A percentile compares a stretch with the other conserved stretches of the same genome.
phyloP scores from a whole-genome alignment of 176 grass and related monocot species.

The Luzula sylvatica region DNA sequence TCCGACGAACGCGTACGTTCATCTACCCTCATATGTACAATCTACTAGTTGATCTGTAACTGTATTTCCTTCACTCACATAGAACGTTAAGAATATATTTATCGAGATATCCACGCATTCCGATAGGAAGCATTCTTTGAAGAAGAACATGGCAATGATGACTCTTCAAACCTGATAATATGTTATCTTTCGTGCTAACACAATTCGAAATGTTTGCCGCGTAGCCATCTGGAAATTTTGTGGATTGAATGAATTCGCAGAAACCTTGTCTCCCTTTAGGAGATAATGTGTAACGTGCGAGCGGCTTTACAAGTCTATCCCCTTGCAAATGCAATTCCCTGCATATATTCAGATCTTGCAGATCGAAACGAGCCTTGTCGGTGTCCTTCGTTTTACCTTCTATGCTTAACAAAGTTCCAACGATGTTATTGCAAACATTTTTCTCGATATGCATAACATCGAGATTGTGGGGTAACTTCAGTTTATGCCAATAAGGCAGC shows the following conservation, averaged over 20 bases:
- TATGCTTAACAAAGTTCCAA: background rate
- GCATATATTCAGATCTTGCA: conserved; percentile 8
- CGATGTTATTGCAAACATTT: background rate
- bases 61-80: no score
- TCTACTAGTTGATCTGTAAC: no score
- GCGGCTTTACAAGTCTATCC: background rate
- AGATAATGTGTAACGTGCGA: background rate
- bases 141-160: conserved; percentile 25
- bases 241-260: background rate
- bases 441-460: conserved; percentile 10
- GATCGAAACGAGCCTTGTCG: conserved; percentile 14
- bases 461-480: background rate
- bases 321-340: background rate
- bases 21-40: no score
- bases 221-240: conserved; percentile 17
- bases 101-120: conserved; percentile 8
- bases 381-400: conserved; percentile 16
- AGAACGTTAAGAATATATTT: background rate
- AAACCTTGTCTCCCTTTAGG: background rate
- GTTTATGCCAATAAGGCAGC: background rate
- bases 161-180: conserved; percentile 2
- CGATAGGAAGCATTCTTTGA: background rate
- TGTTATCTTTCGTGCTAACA: conserved; percentile 4
- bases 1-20: no score
- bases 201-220: conserved; percentile 13